Evolutionary conservation across 2,329 filamentous ascomycete genomes (phyloP).

Genomic region (Ilyonectria mors-panacis): DNA sequence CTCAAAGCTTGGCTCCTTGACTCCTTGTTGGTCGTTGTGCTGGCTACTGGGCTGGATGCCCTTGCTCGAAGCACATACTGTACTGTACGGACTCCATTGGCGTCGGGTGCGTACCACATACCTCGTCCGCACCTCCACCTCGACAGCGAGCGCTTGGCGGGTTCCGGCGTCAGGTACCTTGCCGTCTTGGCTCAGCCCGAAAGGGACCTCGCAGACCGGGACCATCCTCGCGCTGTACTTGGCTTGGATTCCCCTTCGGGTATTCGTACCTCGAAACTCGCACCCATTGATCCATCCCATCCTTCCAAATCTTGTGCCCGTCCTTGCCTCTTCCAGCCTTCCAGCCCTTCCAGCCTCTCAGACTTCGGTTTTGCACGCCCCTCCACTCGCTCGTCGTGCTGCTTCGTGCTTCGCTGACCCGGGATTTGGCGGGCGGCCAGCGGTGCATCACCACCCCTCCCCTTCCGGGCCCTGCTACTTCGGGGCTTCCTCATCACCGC

Average conservation of each 20-base stretch:
- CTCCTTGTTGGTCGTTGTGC: slow-evolving; percentile 2
- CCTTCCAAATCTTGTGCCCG: background rate
- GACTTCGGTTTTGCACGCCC: background rate
- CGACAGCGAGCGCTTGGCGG: slow-evolving; percentile 28
- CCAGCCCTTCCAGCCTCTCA: slow-evolving; percentile 3
- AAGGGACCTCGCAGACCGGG: slow-evolving; percentile 18
- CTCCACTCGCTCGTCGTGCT: background rate
- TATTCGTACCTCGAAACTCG: slow-evolving; percentile 19
- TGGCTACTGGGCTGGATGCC: background rate
- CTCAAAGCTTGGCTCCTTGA: slow-evolving; percentile 27
- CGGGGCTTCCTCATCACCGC: slow-evolving; percentile 1
- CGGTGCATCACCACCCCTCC: background rate
- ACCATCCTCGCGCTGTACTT: slow-evolving; percentile 11
- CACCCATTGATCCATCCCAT: background rate
- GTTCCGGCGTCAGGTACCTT: slow-evolving; percentile 20
- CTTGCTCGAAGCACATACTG: background rate
- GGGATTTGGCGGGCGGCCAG: background rate
- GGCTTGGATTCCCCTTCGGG: slow-evolving; percentile 12
- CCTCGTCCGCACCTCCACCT: slow-evolving; percentile 16
- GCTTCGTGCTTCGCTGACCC: background rate
- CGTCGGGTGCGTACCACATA: slow-evolving; percentile 23
- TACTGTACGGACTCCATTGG: slow-evolving; percentile 1
- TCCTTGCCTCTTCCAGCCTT: background rate
- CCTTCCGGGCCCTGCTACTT: background rate
- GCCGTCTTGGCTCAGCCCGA: slow-evolving; percentile 27